Base-by-base conservation (phyloP, 805 yeast genomes). In the Dipodascopsis uninucleata region DNA sequence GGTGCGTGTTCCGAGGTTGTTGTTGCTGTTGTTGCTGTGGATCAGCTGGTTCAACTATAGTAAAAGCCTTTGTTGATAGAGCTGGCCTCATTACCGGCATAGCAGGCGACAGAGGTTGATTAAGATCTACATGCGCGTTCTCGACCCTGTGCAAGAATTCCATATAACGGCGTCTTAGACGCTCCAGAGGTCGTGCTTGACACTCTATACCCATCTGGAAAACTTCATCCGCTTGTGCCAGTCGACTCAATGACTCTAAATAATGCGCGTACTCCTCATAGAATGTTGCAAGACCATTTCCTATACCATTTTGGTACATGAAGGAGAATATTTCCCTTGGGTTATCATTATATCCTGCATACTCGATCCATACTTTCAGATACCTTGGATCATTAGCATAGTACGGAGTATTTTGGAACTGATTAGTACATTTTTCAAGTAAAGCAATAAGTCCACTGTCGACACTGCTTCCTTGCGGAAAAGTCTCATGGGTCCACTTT, bases 381-480 rank as follows among this genome's bases (percentile, higher is more conserved):
- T 84, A 88, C 37, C 97, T 66, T 1, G 90, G 79, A 61, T 90
- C 97, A 61, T 89, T 82, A 47, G 79, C 81, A 61, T 88, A 90
- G 49, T 77, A 78, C 0, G 65, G 65, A 25, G 73, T 75, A 54
- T 82, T 85, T 56, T 79, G 71, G 59, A 86, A 85, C 48, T 71
- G 71, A 31, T 78, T 74, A 0, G 94, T 81, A 55, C 93, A 82
- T 36, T 81, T 67, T 59, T 86, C 95, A 26, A 89, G 67, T 8
- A 85, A 60, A 12, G 64, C 68, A 3, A 87, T 63, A 39, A 87
- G 67, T 0, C 87, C 88, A 52, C 85, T 80, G 36, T 80, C 82
- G 3, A 71, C 68, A 3, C 72, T 70, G 0, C 74, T 78, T 2
- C 78, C 94, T 31, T 79, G 78, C 0, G 89, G 85, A 57, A 65